Evolutionary conservation across 2,329 filamentous ascomycete species (phyloP).

Genomic region (Herpotrichia juniperi): DNA sequence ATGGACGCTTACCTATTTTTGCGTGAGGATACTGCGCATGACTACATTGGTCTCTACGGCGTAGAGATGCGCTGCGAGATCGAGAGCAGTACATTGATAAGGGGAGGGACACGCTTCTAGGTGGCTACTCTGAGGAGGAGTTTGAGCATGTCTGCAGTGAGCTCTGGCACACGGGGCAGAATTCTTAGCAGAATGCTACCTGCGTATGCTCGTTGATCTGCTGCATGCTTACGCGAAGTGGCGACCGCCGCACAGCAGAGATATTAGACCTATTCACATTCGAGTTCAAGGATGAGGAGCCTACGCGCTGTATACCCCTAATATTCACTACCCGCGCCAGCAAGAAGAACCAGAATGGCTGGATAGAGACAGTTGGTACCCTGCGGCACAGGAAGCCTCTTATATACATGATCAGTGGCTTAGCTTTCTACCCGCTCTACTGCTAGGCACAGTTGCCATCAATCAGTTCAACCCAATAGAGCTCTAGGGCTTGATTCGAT

Average conservation of each 20-base stretch:
- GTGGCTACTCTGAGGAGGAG: constrained; percentile 10
- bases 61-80: constrained; percentile 6
- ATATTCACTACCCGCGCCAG: constrained; percentile 7
- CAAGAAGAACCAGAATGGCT: constrained; percentile 10
- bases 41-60: constrained; percentile 12
- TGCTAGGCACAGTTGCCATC: no score
- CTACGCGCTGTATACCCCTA: constrained; percentile 7
- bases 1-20: constrained; percentile 7
- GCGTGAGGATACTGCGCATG: constrained; percentile 4
- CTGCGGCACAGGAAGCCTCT: constrained; percentile 6
- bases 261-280: constrained; percentile 8
- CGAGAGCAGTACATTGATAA: constrained; percentile 9
- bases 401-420: constrained; percentile 7
- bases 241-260: constrained; percentile 1
- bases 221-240: constrained; percentile 5
- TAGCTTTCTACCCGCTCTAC: constrained; percentile 9
- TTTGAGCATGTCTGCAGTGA: constrained; percentile 7
- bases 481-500: no score
- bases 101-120: constrained; percentile 11
- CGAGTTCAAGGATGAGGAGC: constrained; percentile 5
- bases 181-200: constrained; percentile 1
- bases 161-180: constrained; percentile 8
- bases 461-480: no score
- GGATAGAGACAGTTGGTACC: constrained; percentile 5
- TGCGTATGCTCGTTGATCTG: constrained; percentile 5